Percentiles rank a stretch among this genome's conserved stretches.
phyloP scores from a whole-genome alignment of 352 stramenopile genomes.

The Plasmopara viticola region DNA sequence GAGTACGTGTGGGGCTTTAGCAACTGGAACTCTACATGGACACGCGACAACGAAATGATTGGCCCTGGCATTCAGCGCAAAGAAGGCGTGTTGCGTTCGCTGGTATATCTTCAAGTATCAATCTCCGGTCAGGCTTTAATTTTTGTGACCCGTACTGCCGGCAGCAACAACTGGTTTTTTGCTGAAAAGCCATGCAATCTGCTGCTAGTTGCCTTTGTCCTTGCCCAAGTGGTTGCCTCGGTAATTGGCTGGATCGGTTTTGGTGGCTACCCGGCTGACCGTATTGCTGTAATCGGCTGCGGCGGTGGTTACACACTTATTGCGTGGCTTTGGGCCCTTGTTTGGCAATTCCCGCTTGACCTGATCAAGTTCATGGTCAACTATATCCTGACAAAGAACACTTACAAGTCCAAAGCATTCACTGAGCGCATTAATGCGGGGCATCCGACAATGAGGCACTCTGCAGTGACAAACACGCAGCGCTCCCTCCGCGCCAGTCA shows the following conservation, averaged over 20 bases:
- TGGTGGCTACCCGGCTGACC: conserved; percentile 46
- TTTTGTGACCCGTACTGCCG: conserved; percentile 66
- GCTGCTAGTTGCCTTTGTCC: conserved; percentile 59
- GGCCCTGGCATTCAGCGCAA: too few species aligned
- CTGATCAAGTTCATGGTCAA: conserved; percentile 70
- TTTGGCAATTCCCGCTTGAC: conserved; percentile 71
- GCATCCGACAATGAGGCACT: conserved; percentile 60
- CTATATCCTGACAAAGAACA: conserved; percentile 31
- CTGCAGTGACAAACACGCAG: conserved; percentile 49
- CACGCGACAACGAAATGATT: too few species aligned
- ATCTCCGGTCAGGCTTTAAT: conserved; percentile 72
- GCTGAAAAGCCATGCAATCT: conserved; percentile 54
- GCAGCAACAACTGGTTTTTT: conserved; percentile 76
- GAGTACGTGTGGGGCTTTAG: too few species aligned
- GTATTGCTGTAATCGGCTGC: conserved; percentile 59
- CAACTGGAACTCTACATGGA: too few species aligned
- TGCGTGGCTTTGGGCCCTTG: conserved; percentile 57
- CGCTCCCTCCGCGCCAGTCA: conserved; percentile 58
- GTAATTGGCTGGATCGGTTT: conserved; percentile 69
- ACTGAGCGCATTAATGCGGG: conserved; percentile 69
- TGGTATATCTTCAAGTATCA: conserved; percentile 69
- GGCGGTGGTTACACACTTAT: conserved; percentile 57
- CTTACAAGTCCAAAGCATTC: conserved; percentile 45
- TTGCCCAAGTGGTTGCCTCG: conserved; percentile 58
- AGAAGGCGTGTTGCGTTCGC: too few species aligned